Evolutionary conservation across 2,329 filamentous ascomycete species (phyloP).

Genomic region (Plenodomus biglobosus): DNA sequence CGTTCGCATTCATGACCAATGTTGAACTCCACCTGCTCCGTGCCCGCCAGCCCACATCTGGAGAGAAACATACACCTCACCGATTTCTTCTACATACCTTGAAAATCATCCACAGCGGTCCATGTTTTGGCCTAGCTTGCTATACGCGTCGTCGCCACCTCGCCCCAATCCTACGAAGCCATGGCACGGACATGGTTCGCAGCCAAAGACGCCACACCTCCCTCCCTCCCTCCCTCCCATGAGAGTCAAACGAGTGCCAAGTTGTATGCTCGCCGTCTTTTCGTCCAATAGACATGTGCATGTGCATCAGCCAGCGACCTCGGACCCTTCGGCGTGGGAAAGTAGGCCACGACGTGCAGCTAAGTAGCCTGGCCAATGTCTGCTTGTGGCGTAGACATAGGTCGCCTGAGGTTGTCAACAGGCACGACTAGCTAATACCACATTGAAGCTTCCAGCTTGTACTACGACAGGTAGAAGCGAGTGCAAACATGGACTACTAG

Average conservation of each 20-base stretch:
- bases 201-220: constrained; percentile 5
- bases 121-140: neutral
- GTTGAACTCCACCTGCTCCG: neutral
- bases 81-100: constrained; percentile 3
- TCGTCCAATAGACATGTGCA: constrained; percentile 6
- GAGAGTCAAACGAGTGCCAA: neutral
- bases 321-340: constrained; percentile 1
- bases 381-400: constrained; percentile 4
- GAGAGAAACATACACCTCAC: too few relatives aligned
- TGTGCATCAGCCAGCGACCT: neutral
- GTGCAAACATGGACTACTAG: constrained; percentile 4
- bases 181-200: constrained; percentile 12
- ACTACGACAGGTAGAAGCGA: constrained; percentile 9
- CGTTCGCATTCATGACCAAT: too few relatives aligned
- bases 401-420: neutral
- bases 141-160: neutral
- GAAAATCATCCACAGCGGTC: neutral
- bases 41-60: too few relatives aligned
- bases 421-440: neutral
- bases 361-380: neutral
- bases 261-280: constrained; percentile 3
- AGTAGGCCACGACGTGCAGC: neutral
- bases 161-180: neutral
- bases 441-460: constrained; percentile 8
- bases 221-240: neutral